phyloP scores from a whole-genome alignment of 148 eudicot species.

The Nepenthes mirabilis region DNA sequence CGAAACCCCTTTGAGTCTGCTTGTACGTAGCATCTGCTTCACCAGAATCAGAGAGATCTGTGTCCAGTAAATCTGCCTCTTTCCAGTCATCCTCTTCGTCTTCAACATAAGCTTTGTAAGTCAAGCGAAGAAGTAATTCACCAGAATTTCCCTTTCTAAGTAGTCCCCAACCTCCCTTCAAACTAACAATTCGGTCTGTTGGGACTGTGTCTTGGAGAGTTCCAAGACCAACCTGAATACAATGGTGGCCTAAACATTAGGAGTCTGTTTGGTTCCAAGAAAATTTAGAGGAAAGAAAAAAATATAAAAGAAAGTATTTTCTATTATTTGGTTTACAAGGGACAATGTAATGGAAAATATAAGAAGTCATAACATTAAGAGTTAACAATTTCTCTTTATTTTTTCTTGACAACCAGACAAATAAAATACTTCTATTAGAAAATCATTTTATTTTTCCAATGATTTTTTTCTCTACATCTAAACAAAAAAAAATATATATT shows the following conservation, averaged over 20 bases:
- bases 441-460: too few relatives aligned
- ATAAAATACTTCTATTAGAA: too few relatives aligned
- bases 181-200: constrained; percentile 60
- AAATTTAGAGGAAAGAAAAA: too few relatives aligned
- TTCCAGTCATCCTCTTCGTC: constrained; percentile 85
- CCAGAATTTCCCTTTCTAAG: constrained; percentile 52
- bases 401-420: too few relatives aligned
- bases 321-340: too few relatives aligned
- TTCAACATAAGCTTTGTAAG: constrained; percentile 94
- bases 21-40: constrained; percentile 34
- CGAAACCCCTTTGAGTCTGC: constrained; percentile 17
- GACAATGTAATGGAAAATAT: too few relatives aligned
- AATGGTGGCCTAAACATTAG: not conserved
- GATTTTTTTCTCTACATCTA: too few relatives aligned
- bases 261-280: not conserved
- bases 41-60: constrained; percentile 52
- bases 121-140: constrained; percentile 75
- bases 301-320: not conserved
- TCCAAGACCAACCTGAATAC: constrained; percentile 65
- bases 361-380: too few relatives aligned
- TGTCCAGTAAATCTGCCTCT: constrained; percentile 17
- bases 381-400: too few relatives aligned
- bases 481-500: too few relatives aligned
- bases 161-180: constrained; percentile 73
- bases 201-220: constrained; percentile 87